phyloP scores from a whole-genome alignment of 805 yeast genomes.

The Brettanomyces anomalus region DNA sequence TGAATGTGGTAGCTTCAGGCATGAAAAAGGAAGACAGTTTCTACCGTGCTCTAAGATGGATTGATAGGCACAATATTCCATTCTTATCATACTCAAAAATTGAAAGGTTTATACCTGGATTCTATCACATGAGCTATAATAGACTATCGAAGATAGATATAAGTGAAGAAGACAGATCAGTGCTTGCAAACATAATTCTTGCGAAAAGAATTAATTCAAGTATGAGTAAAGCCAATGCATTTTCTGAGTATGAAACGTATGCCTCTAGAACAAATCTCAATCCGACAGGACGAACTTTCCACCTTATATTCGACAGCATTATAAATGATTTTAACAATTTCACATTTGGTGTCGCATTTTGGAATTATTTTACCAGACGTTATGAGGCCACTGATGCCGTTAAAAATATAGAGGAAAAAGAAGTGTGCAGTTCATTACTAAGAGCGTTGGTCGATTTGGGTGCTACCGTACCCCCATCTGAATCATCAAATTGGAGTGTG shows the following conservation, averaged over 20 bases:
- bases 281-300: constrained; percentile 4
- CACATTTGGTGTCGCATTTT: constrained; percentile 15
- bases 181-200: no score
- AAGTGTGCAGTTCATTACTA: background rate
- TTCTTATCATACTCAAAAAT: background rate
- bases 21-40: background rate
- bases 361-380: constrained; percentile 6
- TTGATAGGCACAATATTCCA: background rate
- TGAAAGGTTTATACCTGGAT: no score
- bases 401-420: background rate
- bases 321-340: constrained; percentile 9
- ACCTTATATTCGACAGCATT: constrained; percentile 6
- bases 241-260: background rate
- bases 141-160: no score
- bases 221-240: background rate
- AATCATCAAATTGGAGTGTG: constrained; percentile 9
- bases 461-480: background rate
- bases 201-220: no score
- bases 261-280: background rate
- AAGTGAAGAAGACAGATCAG: no score
- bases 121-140: no score
- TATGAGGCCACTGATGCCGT: constrained; percentile 1
- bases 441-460: background rate
- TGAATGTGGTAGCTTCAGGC: background rate
- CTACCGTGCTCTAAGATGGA: background rate